Conservation (phyloP, 1,284 basidiomycete genomes). For the Trametes hirsuta region DNA sequence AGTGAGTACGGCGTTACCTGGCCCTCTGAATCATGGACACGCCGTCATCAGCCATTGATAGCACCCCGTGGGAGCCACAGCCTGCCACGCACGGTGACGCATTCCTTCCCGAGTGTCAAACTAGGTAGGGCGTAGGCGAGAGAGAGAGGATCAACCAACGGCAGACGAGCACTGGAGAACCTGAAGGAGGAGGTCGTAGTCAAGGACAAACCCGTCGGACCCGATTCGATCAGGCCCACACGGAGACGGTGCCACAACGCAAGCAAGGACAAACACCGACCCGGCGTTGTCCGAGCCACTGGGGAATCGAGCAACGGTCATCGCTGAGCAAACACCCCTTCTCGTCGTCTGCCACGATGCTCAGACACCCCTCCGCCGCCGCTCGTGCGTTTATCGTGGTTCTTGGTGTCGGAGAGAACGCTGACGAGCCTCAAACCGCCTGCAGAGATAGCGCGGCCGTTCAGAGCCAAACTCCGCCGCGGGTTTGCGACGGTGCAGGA, state of each 20-base stretch:
- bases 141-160: not conserved
- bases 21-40: not conserved
- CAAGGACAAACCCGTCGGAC: not conserved
- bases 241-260: conserved; percentile 9
- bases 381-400: conserved; percentile 26
- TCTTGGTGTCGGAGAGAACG: not conserved
- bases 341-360: conserved; percentile 38
- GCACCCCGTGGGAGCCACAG: too few relatives aligned
- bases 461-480: conserved; percentile 44
- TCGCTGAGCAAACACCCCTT: conserved; percentile 26
- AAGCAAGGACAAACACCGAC: conserved; percentile 18
- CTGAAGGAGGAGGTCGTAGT: not conserved
- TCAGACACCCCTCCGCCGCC: conserved; percentile 35
- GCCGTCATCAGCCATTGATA: too few relatives aligned
- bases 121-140: not conserved
- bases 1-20: not conserved
- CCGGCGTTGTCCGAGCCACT: conserved; percentile 26
- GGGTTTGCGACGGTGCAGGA: conserved; percentile 80
- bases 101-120: not conserved
- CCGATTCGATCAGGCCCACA: conserved; percentile 1
- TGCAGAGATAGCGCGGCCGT: conserved; percentile 43
- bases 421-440: not conserved
- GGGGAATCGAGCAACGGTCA: conserved; percentile 20
- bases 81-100: too few relatives aligned
- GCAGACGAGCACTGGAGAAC: not conserved